Evolutionary conservation across 2,329 filamentous ascomycete genomes (phyloP).

Genomic region (Paecilomyces dactylethromorphus): DNA sequence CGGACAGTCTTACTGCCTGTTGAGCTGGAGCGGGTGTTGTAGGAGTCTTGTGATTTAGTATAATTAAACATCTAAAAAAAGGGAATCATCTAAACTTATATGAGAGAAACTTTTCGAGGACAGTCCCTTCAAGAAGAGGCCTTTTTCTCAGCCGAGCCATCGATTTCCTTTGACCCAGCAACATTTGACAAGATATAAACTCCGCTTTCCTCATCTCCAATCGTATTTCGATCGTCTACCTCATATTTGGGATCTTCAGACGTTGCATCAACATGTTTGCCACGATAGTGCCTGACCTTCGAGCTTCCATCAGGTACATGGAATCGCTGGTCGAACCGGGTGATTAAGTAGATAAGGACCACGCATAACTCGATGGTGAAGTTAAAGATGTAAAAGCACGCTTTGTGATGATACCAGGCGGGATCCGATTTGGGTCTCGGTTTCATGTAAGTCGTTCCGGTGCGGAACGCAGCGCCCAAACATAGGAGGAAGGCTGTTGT

Average conservation of each 20-base stretch:
- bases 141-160: not conserved
- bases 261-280: not conserved
- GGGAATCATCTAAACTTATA: no score
- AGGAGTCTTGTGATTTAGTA: not conserved
- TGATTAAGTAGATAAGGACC: slow-evolving; percentile 58
- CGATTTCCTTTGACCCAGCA: not conserved
- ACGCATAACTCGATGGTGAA: slow-evolving; percentile 68
- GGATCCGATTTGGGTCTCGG: slow-evolving; percentile 47
- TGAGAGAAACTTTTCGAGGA: not conserved
- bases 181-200: not conserved
- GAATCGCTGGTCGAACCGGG: slow-evolving; percentile 69
- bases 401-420: slow-evolving; percentile 64
- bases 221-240: not conserved
- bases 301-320: slow-evolving; percentile 62
- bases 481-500: slow-evolving; percentile 54
- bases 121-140: not conserved
- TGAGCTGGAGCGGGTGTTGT: not conserved
- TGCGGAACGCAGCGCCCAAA: slow-evolving; percentile 64
- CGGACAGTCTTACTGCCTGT: not conserved
- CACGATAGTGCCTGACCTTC: not conserved
- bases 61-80: not conserved
- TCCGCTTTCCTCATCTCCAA: not conserved
- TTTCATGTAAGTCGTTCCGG: slow-evolving; percentile 51
- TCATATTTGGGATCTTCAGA: not conserved
- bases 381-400: slow-evolving; percentile 74